Evolutionary conservation across 2,329 filamentous ascomycete genomes (phyloP).

Genomic region (Neonectria punicea): DNA sequence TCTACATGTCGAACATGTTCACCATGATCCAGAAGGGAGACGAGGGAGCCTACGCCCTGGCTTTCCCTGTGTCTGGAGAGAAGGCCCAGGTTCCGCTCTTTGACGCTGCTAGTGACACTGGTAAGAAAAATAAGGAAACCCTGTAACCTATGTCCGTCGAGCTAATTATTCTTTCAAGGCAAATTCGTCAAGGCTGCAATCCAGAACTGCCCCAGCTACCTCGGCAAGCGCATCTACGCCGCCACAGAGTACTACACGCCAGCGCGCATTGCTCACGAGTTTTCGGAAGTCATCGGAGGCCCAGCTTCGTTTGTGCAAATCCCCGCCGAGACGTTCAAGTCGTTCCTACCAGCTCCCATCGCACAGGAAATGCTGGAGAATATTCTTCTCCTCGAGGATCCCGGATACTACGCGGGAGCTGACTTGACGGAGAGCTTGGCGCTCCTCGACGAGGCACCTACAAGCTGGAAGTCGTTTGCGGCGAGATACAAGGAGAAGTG

Average conservation of each 20-base stretch:
- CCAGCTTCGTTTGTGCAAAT: conserved; percentile 44
- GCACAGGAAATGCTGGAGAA: conserved; percentile 55
- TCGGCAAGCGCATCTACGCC: conserved; percentile 49
- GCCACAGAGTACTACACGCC: conserved; percentile 51
- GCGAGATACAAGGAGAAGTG: conserved; percentile 38
- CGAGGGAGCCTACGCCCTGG: conserved; percentile 42
- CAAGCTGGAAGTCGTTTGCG: conserved; percentile 51
- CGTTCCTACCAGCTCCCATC: conserved; percentile 43
- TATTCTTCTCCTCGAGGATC: conserved; percentile 51
- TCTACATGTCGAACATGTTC: conserved; percentile 65
- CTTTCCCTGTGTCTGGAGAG: conserved; percentile 44
- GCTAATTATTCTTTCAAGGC: conserved; percentile 28
- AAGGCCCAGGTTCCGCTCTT: conserved; percentile 52
- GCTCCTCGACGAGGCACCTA: conserved; percentile 45
- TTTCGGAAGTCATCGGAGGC: conserved; percentile 48
- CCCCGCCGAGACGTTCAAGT: conserved; percentile 48
- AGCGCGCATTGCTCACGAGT: conserved; percentile 45
- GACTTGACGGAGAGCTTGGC: conserved; percentile 46
- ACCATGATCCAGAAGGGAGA: conserved; percentile 42
- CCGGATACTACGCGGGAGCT: conserved; percentile 53
- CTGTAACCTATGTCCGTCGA: rapidly evolving
- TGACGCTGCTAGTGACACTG: conserved; percentile 51
- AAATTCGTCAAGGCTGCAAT: conserved; percentile 50
- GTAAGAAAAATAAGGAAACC: conserved; percentile 42
- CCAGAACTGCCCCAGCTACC: conserved; percentile 37